phyloP scores from a whole-genome alignment of 345 rosid genomes.

The Syzygium aromaticum region DNA sequence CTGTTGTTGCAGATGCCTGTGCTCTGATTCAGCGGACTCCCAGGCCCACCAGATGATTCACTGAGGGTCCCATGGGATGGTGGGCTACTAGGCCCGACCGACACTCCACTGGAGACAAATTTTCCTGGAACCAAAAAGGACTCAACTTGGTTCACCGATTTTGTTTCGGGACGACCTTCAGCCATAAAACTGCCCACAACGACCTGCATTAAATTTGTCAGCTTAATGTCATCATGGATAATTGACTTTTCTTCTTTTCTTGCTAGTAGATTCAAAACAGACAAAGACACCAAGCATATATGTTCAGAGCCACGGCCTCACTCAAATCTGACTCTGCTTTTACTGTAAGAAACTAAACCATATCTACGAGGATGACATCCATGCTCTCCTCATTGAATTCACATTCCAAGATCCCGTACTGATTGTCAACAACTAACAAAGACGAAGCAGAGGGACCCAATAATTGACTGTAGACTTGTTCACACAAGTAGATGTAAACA shows the following conservation, averaged over 20 bases:
- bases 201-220: conserved; percentile 20
- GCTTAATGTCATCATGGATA: background rate
- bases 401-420: background rate
- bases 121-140: conserved; percentile 12
- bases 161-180: conserved; percentile 25
- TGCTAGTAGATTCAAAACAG: background rate
- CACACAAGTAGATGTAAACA: background rate
- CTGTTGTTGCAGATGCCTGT: conserved; percentile 26
- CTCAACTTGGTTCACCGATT: conserved; percentile 19
- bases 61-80: conserved; percentile 45
- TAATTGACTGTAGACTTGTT: background rate
- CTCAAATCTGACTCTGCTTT: background rate
- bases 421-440: background rate
- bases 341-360: background rate
- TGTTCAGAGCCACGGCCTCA: background rate
- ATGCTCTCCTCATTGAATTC: background rate
- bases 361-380: background rate
- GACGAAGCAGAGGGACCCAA: background rate
- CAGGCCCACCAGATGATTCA: conserved; percentile 50
- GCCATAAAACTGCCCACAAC: conserved; percentile 41
- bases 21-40: conserved; percentile 41
- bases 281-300: background rate
- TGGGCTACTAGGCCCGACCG: conserved; percentile 23
- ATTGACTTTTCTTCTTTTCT: background rate
- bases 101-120: conserved; percentile 1